Base-by-base conservation (phyloP, 2,329 filamentous ascomycete genomes). In the Diplodia seriata region DNA sequence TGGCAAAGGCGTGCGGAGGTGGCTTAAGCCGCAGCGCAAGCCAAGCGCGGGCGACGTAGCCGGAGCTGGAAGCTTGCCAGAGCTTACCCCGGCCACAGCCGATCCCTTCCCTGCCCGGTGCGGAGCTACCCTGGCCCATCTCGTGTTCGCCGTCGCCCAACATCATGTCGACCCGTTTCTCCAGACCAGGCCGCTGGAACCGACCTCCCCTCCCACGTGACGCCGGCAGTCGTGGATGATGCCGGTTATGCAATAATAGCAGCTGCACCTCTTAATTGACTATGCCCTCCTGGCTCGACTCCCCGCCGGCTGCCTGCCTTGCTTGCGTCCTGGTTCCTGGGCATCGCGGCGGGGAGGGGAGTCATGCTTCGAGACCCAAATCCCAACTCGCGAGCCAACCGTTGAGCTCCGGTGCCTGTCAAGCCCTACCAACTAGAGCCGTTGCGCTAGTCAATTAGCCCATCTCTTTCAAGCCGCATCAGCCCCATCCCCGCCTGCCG, bases 81-180 rank as follows among this genome's bases (percentile, higher is more conserved):
- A 56, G 53, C 56, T 49, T 62, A 38, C 54, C 54, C 54, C 54
- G 51, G 54, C 53, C 20, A 5, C 18, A 33, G 63, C 20, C 15
- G 54, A 67, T 67, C 64, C 8, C 47, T 67, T 54, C 64, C 53
- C n/a, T 7, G 3, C 7, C 11, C 3, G 51, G 38, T 47, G 31
- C 54, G 63, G 36, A 66, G 53, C 63, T 57, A 66, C 63, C 53
- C 63, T 26, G 31, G 63, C 20, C 18, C 43, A 59, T 67, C 64
- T 57, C 53, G 64, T 67, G 64, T 57, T 50, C 49, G 36, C 15
- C 40, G 31, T 29, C 38, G 63, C 54, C 20, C 38, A 51, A 55
- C 33, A 11, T 38, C 36, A 47, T n/a, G 18, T 12, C 26, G n/a
- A 38, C 18, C 54, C 36, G 54, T 29, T 33, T 14, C 57, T 43